Base-by-base conservation (phyloP, 2,329 filamentous ascomycete genomes). In the Keithomyces neogunnii region DNA sequence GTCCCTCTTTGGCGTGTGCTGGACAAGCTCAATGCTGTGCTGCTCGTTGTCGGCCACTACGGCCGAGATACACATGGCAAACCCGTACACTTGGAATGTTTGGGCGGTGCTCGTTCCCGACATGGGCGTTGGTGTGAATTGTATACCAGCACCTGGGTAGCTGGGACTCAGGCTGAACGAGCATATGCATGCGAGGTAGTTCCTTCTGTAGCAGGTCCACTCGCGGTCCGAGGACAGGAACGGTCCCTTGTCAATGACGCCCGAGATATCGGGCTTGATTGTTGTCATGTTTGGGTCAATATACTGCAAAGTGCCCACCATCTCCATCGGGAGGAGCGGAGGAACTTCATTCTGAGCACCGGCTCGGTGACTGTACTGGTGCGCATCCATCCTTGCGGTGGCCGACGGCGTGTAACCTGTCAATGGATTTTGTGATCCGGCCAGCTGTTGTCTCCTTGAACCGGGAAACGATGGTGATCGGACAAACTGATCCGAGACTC, bases 141-240 rank as follows among this genome's bases (percentile, higher is more conserved):
- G 73, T 53, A 81, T 70, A 1, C 67, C 60, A n/a, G 69, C 63
- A n/a, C 65, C 69, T 1, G 71, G 68, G 49, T 70, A 72, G 52
- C 73, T 69, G 2, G 86, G 87, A 40, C 76, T 74, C 29, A 96
- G 71, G 10, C 78, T 78, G 68, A 85, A 96, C 3, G 86, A 88
- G 66, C 88, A 92, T 48, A 85, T 81, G 49, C 93, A 89, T 0
- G 88, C 85, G 65, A 96, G 93, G 69, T 96, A 96, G 66, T 96
- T 96, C 43, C 91, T 80, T 35, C 90, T 79, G 65, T 96, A 96
- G 70, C 90, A 95, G 0, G 90, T 96, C 89, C 89, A 96, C 60
- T 91, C 88, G 19, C 80, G 77, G 51, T 95, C 90, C 3, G 47
- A 45, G 5, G 78, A 79, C 36, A 84, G 73, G 64, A 96, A 95